Base-by-base conservation (phyloP, 1,139 yeast species). In the Suhomyces chickasaworum region DNA sequence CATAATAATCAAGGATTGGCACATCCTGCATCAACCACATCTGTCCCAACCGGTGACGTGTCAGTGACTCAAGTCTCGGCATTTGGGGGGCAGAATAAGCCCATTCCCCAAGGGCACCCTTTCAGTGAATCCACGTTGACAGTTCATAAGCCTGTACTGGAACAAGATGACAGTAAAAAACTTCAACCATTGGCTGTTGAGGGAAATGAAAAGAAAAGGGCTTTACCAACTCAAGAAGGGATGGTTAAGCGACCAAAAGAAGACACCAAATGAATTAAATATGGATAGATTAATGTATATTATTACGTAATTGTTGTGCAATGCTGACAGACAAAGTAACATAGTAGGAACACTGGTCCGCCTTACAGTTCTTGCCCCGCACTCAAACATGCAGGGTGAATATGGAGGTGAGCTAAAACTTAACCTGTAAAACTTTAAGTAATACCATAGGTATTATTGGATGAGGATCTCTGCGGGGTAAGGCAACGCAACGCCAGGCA, bases 121-220 rank as follows among this genome's bases (percentile, higher is more conserved):
- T 62, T 53, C 42, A 63, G 65, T 3, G 73, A 69, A 45, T 58
- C 65, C 27, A 66, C 73, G 1, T 59, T 66, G 42, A 66, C 68
- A 4, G 71, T 68, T 16, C 69, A 62, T 45, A 61, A 64, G 27
- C 73, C 72, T 15, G 53, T 59, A 2, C 46, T 53, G 12, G 63
- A 58, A 22, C 52, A 56, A 37, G 27, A 25, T 4, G 43, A 36
- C 7, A 37, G 34, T 15, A 39, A 37, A 25, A 37, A 44, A 17
- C 38, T 39, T 7, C 9, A 38, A 17, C 37, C 39, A 16, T 39
- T 10, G 15, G 8, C 36, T n/a, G 20, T 33, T n/a, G 44, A 35
- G 15, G 25, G 33, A 16, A 48, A 44, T 29, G 47, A 44, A 25
- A 50, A 49, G 39, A 48, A 48, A 31, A 38, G 50, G 32, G 39